A percentile compares a stretch with the other conserved stretches of the same genome.
Evolutionary conservation across 495 filamentous ascomycete species (phyloP).

Genomic region (Hypoxylon subgilvum): DNA sequence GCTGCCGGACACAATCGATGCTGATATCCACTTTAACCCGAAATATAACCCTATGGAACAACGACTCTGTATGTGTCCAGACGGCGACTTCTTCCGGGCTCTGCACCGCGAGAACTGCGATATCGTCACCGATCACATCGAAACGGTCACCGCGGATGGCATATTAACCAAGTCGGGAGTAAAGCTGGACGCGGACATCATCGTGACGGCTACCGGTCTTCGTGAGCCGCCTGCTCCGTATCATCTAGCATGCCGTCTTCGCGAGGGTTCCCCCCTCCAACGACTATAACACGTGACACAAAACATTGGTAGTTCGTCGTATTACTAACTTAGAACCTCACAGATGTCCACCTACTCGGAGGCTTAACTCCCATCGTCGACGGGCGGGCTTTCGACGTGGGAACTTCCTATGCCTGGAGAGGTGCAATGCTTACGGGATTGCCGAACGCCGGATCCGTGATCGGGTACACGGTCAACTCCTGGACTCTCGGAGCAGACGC

Average conservation of each 20-base stretch:
- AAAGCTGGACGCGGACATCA: constrained; percentile 69
- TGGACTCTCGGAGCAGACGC: constrained; percentile 59
- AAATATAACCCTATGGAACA: constrained; percentile 75
- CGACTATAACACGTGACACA: no score
- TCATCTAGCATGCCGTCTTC: not conserved
- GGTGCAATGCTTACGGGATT: constrained; percentile 52
- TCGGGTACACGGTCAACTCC: constrained; percentile 57
- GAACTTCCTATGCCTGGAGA: constrained; percentile 56
- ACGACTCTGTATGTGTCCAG: constrained; percentile 70
- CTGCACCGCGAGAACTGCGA: constrained; percentile 63
- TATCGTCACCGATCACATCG: constrained; percentile 72
- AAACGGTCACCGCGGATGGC: constrained; percentile 62
- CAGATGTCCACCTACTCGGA: constrained; percentile 60
- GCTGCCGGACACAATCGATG: constrained; percentile 61
- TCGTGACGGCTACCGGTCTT: constrained; percentile 77
- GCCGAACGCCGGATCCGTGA: constrained; percentile 46
- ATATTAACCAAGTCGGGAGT: constrained; percentile 64
- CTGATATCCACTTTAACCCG: constrained; percentile 74
- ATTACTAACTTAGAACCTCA: not conserved
- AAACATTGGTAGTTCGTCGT: no score
- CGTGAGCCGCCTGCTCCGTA: constrained; percentile 6
- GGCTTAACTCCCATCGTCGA: constrained; percentile 61
- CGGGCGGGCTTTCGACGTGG: constrained; percentile 57
- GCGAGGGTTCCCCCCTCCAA: no score
- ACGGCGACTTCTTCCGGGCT: constrained; percentile 73